A percentile compares a stretch with the other conserved stretches of the same genome.
phyloP scores from a whole-genome alignment of 1,284 basidiomycete genomes.

The Malassezia nana region DNA sequence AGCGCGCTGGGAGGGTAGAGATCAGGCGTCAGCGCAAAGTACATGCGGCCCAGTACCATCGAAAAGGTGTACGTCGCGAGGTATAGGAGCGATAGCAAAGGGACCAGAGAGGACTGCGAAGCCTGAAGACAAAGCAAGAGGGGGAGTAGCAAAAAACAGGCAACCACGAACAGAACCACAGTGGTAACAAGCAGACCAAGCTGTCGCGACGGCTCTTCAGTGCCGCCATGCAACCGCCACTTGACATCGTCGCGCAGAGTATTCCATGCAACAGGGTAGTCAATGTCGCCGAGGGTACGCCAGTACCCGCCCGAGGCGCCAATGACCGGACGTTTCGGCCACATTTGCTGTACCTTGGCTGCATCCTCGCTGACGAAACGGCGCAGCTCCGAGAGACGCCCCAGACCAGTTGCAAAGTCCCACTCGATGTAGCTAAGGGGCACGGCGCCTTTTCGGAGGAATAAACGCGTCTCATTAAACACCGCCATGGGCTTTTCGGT shows the following conservation, averaged over 20 bases:
- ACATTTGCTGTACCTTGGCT: constrained; percentile 18
- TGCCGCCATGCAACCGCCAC: constrained; percentile 6
- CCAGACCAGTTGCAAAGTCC: constrained; percentile 35
- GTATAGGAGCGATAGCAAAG: constrained; percentile 29
- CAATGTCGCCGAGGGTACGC: constrained; percentile 36
- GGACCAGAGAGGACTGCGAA: constrained; percentile 30
- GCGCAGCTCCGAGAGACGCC: constrained; percentile 21
- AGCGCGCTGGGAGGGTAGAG: constrained; percentile 38
- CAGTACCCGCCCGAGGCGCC: constrained; percentile 31
- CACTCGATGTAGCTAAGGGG: constrained; percentile 46
- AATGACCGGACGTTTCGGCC: constrained; percentile 23
- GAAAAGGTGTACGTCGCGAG: constrained; percentile 23
- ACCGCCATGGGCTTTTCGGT: constrained; percentile 3
- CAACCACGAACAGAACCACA: constrained; percentile 25
- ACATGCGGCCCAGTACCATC: constrained; percentile 30
- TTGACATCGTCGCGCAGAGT: constrained; percentile 26
- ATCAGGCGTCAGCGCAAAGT: constrained; percentile 35
- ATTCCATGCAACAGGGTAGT: constrained; percentile 15
- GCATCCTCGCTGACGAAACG: constrained; percentile 23
- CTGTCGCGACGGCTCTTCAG: constrained; percentile 23
- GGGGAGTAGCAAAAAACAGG: constrained; percentile 38
- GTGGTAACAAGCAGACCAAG: constrained; percentile 20
- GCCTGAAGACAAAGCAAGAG: constrained; percentile 32
- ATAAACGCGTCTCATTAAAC: constrained; percentile 37
- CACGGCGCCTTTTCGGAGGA: constrained; percentile 34